These are phyloP conservation scores for Galeopsis tetrahit DNA, from an alignment of 257 asterid genomes.

Conservation along the genomic window DNA sequence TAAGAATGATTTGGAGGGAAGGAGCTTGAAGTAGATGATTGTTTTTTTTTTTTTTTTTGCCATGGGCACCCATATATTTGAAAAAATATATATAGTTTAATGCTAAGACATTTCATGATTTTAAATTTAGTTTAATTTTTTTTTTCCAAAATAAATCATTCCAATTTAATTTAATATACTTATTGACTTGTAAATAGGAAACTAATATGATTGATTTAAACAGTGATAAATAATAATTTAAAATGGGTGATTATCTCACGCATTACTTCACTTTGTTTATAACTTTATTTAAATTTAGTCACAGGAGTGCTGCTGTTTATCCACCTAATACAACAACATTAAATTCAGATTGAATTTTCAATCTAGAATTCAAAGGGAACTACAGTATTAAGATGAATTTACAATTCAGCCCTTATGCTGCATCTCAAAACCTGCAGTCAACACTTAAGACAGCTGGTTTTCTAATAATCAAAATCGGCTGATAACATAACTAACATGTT, in stretches of 20 bases:
- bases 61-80: too few species aligned
- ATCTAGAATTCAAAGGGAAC: conserved; percentile 28
- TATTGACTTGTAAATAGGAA: background rate
- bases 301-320: conserved; percentile 3
- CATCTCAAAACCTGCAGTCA: conserved; percentile 36
- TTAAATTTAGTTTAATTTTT: too few species aligned
- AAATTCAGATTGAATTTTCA: conserved; percentile 28
- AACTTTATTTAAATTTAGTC: conserved; percentile 4
- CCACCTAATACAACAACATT: conserved; percentile 26
- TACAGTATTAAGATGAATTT: background rate
- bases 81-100: too few species aligned
- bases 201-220: background rate
- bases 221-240: too few species aligned
- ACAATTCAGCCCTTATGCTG: conserved; percentile 32
- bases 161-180: too few species aligned
- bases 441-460: background rate
- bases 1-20: too few species aligned
- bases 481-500: background rate
- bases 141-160: too few species aligned
- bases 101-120: too few species aligned
- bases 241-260: background rate
- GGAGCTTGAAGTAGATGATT: too few species aligned
- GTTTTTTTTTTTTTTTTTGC: too few species aligned
- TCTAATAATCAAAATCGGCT: background rate
- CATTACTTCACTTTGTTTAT: conserved; percentile 22